Base-by-base conservation (phyloP, 257 asterid genomes). In the Solanum arcanum region DNA sequence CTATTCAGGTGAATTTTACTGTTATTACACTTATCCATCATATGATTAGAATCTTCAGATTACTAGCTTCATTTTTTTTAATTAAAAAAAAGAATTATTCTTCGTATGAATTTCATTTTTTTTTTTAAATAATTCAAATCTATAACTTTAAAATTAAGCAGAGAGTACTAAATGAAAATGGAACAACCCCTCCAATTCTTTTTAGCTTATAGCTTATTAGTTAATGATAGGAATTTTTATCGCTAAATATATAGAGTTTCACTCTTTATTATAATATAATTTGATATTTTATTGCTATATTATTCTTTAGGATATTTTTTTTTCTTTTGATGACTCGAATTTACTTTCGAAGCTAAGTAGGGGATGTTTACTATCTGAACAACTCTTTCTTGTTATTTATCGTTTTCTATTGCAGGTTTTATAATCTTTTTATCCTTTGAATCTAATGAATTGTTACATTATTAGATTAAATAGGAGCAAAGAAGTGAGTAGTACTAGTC, bases 21-120 rank as follows among this genome's bases (percentile, higher is more conserved):
- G 31, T 62, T 11, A 23, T 62, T 25, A 1, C 1, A 62, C 29
- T 4, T 23, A 60, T 60, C 27, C 29, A 18, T 18, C 64, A 6
- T 4, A 56, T 56, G n/a, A 60, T 2, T 62, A n/a, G 3, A 23
- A 62, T 23, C 69, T 62, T 62, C 31, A 23, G 29, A 5, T 23
- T 62, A 23, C 13, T 60, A 60, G 27, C 11, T 60, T 60, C 23
- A 9, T 60, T 60, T 56, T 18, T 6, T 46, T 46, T 46, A 1
- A 13, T 12, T 3, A 12, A 44, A 3, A 12, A 3, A 1, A 12
- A 0, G 1, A 44, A 44, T 12, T 12, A 47, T 52, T 2, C n/a
- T 56, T 56, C 25, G 23, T 60, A 60, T 23, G 14, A 6, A 60
- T 9, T 23, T 60, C 2, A 8, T 23, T 23, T 23, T 10, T 0